These are phyloP conservation scores for Ambispora gerdemannii DNA, from an alignment of 192 early-diverging fungal genomes.

Conservation along the genomic window DNA sequence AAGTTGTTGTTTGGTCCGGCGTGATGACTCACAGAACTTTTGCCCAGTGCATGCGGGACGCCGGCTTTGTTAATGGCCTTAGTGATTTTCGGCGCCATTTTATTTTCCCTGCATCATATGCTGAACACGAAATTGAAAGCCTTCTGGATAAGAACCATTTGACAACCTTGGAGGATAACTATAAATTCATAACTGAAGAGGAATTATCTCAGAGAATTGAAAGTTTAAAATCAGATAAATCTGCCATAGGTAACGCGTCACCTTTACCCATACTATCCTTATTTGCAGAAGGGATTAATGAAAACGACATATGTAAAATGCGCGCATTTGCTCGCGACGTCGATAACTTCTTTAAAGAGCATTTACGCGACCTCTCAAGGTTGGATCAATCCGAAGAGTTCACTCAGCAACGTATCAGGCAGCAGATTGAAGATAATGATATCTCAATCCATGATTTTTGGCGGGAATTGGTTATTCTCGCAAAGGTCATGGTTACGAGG, in stretches of 20 bases:
- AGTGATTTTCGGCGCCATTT: neutral
- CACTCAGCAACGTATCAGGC: neutral
- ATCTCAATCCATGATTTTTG: slow-evolving; percentile 14
- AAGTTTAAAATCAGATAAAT: neutral
- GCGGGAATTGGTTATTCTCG: slow-evolving; percentile 4
- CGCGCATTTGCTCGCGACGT: neutral
- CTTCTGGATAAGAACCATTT: neutral
- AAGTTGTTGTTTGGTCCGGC: neutral
- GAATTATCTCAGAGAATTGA: neutral
- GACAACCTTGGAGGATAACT: neutral
- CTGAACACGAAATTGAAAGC: neutral
- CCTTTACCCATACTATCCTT: neutral
- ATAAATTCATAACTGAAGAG: neutral
- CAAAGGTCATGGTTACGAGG: neutral
- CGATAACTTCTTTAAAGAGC: neutral
- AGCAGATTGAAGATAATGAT: neutral
- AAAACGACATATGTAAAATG: neutral
- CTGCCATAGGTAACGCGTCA: neutral
- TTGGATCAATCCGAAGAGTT: neutral
- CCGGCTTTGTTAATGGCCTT: neutral
- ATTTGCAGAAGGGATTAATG: neutral
- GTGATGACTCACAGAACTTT: neutral
- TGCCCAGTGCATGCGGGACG: no score
- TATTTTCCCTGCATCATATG: neutral
- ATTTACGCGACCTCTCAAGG: neutral